Base-by-base conservation (phyloP, 768 basidiomycete species). In the Hericium rajendrae region DNA sequence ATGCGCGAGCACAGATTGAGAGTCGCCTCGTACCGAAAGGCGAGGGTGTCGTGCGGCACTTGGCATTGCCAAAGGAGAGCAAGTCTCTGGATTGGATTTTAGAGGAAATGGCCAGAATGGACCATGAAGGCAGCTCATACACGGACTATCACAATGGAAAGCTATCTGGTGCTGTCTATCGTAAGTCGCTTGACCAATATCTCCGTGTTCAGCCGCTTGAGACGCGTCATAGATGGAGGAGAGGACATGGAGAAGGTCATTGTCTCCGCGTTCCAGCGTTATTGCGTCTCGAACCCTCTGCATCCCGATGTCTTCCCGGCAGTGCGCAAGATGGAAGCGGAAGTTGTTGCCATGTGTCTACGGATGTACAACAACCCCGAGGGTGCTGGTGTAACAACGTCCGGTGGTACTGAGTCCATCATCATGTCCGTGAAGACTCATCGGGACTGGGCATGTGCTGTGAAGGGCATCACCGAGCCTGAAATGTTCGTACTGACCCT, bases 241-340 rank as follows among this genome's bases (percentile, higher is more conserved):
- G 83, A 86, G 13, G 91, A 92, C 50, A 72, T 94, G 59, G 82
- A 84, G 63, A 80, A 79, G 55, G 77, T 97, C 53, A 85, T 95
- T 61, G 82, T 86, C 20, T 77, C 86, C 4, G 92, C 93, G 0
- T 90, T 91, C 66, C 76, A 83, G 59, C 82, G 83, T 53, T 97
- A 94, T 62, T 83, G 85, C 49, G 82, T 93, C 53, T 88, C 89
- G 26, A 94, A 95, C 66, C 92, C 94, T 2, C 76, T 97, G 10
- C 94, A 97, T 65, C 92, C 95, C 0, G 91, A 94, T 56, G 84
- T 94, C 48, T 97, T 97, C 71, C 94, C 94, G 1, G 86, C 90
- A 0, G 73, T 97, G 11, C 79, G 95, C 51, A 94, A 95, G 73
- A 99, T 99, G 95, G 95, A 99, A 66, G 90, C 93, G 15, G 94